A percentile compares a stretch with the other conserved stretches of the same genome.
phyloP scores from a whole-genome alignment of 768 basidiomycete genomes.

The Leccinum imitatum region DNA sequence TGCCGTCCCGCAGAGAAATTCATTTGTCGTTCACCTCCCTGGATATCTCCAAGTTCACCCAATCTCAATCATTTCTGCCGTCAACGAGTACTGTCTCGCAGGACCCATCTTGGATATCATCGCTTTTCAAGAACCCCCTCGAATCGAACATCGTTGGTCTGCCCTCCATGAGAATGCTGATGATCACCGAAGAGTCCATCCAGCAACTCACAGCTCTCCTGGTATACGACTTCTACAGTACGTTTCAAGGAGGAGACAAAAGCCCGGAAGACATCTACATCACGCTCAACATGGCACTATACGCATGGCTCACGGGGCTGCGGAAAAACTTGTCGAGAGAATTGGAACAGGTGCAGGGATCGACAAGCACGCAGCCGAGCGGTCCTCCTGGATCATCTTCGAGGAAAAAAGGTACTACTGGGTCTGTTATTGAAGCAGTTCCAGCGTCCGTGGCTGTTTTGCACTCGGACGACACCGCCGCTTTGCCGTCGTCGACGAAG shows the following conservation, averaged over 20 bases:
- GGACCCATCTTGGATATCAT: conserved; percentile 57
- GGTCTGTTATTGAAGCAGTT: conserved; percentile 10
- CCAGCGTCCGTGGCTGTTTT: conserved; percentile 2
- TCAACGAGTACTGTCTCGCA: conserved; percentile 40
- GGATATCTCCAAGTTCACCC: conserved; percentile 71
- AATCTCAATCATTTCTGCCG: conserved; percentile 50
- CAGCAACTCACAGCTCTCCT: conserved; percentile 44
- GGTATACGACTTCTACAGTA: conserved; percentile 70
- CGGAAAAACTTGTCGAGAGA: conserved; percentile 75
- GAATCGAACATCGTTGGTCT: conserved; percentile 79
- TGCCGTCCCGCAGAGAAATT: conserved; percentile 60
- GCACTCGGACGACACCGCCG: conserved; percentile 10
- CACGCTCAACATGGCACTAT: conserved; percentile 78
- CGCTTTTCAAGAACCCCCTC: conserved; percentile 56
- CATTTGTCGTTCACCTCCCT: conserved; percentile 74
- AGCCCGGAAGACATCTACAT: conserved; percentile 80
- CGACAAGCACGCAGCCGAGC: conserved; percentile 48
- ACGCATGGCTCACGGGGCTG: conserved; percentile 77
- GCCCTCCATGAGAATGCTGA: conserved; percentile 79
- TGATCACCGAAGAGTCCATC: conserved; percentile 65
- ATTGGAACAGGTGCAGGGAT: conserved; percentile 68
- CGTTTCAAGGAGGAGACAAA: conserved; percentile 56
- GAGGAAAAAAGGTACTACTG: conserved; percentile 36
- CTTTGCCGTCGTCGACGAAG: conserved; percentile 1
- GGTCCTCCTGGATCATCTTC: conserved; percentile 31